Base-by-base conservation (phyloP, 2,329 filamentous ascomycete species). In the Paraconiothyrium sp. region DNA sequence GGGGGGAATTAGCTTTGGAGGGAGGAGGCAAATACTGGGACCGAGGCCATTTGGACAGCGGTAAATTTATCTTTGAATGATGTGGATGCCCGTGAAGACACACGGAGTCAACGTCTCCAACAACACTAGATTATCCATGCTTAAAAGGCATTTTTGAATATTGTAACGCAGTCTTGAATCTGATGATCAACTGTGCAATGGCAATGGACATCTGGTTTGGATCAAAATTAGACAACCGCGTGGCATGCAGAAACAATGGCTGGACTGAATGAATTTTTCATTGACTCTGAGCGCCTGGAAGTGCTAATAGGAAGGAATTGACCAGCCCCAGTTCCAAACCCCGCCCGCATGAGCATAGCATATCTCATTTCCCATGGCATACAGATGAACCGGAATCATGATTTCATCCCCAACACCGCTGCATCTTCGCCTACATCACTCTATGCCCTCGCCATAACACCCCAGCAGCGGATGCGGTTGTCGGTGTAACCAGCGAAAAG, bases 401-500 rank as follows among this genome's bases (percentile, higher is more conserved):
- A 76, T 72, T 73, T 76, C 63, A 60, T 76, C 63, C 73, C 71
- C 72, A 67, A 68, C 66, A 71, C 65, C 67, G 50, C 71, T 66
- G 69, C 66, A 64, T 65, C 65, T 59, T 67, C 16, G 22, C n/a
- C 54, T 67, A 68, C 64, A 69, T 57, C 64, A 71, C 63, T 70
- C 64, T 79, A 79, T 74, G 73, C 77, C 75, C 77, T 76, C 67
- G 76, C 71, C 77, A 79, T 79, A 58, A 79, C 77, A 60, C 77
- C 77, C 77, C 77, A 79, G 74, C 76, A 78, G 73, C 77, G 77
- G 68, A 79, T 79, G 66, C 96, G 91, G 90, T 97, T 98, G 87
- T 99, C 95, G 78, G 95, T 99, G 90, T 99, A 99, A 84, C 95
- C 95, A 82, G 95, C 94, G 84, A 99, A 99, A 83, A 99, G 88